phyloP scores from a whole-genome alignment of 192 early-diverging fungal genomes.

The Rhizophagus prolifer region DNA sequence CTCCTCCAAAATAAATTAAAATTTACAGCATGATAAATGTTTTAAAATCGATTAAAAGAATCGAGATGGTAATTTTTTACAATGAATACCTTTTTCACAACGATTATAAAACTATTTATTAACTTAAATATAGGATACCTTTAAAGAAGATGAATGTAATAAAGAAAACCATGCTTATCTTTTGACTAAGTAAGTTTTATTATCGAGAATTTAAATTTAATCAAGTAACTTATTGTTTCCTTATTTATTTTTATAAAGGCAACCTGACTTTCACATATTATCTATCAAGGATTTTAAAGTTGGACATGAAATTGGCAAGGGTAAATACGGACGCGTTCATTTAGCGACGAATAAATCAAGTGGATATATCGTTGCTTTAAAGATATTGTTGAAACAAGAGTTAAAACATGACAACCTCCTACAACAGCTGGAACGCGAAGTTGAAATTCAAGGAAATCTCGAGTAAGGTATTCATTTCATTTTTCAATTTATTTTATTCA shows the following conservation, averaged over 20 bases:
- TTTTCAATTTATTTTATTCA: not conserved
- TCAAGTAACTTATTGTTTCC: no score
- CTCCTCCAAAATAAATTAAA: no score
- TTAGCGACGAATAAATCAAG: conserved; percentile 82
- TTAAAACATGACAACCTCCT: conserved; percentile 73
- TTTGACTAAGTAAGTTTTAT: not conserved
- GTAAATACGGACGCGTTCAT: conserved; percentile 95
- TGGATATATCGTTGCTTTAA: conserved; percentile 89
- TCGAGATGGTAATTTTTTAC: no score
- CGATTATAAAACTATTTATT: no score
- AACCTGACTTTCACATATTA: not conserved
- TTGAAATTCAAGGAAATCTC: conserved; percentile 93
- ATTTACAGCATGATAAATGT: no score
- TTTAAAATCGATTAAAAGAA: no score
- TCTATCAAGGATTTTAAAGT: conserved; percentile 82
- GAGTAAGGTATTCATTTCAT: conserved; percentile 46
- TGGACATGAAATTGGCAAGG: conserved; percentile 83
- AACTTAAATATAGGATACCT: not conserved
- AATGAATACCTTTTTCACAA: no score
- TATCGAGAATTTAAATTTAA: not conserved
- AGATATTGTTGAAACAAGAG: conserved; percentile 86
- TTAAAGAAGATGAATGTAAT: not conserved
- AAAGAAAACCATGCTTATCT: not conserved
- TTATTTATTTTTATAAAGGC: not conserved
- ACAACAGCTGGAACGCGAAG: conserved; percentile 86